These are phyloP conservation scores for Alternaria burnsii DNA, from an alignment of 2,329 filamentous ascomycete genomes.

Conservation along the genomic window DNA sequence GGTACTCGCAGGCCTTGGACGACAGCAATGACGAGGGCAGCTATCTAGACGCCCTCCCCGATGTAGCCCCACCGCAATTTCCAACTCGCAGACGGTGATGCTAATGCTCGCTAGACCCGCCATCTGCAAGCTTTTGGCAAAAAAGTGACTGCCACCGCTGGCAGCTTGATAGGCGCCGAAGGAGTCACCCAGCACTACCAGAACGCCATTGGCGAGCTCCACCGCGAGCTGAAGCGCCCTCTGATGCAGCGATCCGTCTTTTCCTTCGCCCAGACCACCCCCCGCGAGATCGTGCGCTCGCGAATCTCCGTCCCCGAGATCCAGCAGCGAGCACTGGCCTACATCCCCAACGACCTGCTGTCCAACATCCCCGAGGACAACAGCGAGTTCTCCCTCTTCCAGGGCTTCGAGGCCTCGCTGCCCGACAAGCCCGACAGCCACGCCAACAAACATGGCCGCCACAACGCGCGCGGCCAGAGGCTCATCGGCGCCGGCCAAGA, in stretches of 20 bases:
- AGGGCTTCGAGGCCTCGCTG: constrained; percentile 92
- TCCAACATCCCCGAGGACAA: constrained; percentile 86
- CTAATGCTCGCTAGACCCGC: constrained; percentile 68
- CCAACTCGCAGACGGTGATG: constrained; percentile 12
- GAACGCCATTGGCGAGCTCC: constrained; percentile 85
- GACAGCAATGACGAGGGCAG: constrained; percentile 43
- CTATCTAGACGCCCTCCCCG: constrained; percentile 44
- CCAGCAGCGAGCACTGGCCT: constrained; percentile 88
- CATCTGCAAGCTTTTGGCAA: constrained; percentile 91
- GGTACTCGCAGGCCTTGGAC: constrained; percentile 33
- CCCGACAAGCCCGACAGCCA: constrained; percentile 71
- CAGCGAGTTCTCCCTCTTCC: constrained; percentile 90
- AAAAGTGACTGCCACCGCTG: constrained; percentile 93
- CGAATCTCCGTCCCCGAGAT: constrained; percentile 92
- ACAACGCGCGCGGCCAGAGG: constrained; percentile 78
- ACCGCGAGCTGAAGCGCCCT: constrained; percentile 86
- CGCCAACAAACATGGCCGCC: constrained; percentile 67
- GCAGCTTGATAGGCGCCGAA: constrained; percentile 77
- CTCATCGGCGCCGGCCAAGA: constrained; percentile 71
- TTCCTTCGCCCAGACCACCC: constrained; percentile 86
- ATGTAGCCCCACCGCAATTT: constrained; percentile 30
- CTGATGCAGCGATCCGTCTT: constrained; percentile 89
- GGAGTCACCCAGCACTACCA: constrained; percentile 75
- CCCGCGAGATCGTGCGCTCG: constrained; percentile 91
- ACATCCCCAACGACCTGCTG: constrained; percentile 88